phyloP scores from a whole-genome alignment of 2,329 filamentous ascomycete species.

The Aspergillus intermedius region DNA sequence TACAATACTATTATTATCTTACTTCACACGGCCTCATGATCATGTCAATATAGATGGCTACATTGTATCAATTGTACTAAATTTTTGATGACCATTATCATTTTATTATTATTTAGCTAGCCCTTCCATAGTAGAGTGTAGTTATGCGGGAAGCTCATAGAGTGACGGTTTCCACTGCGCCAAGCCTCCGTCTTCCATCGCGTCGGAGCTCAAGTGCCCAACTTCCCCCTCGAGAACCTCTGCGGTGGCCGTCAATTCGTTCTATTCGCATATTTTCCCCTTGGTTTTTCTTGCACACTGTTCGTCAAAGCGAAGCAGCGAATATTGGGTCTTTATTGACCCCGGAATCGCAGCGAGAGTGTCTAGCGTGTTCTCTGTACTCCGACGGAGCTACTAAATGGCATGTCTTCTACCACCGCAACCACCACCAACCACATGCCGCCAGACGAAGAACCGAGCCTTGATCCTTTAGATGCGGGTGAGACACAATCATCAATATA shows the following conservation, averaged over 20 bases:
- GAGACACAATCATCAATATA: constrained; percentile 13
- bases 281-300: background rate
- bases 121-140: background rate
- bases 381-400: constrained; percentile 16
- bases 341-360: constrained; percentile 14
- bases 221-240: background rate
- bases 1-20: constrained; percentile 12
- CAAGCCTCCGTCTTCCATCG: background rate
- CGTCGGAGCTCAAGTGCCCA: background rate
- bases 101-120: background rate
- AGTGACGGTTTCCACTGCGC: background rate
- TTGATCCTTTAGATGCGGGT: constrained; percentile 42
- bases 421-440: constrained; percentile 31
- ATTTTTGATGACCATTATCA: background rate
- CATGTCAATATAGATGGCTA: constrained; percentile 16
- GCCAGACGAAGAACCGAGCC: constrained; percentile 29
- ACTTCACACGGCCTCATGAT: constrained; percentile 9
- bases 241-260: background rate
- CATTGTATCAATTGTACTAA: background rate
- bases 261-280: background rate
- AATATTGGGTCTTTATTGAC: background rate
- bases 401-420: constrained; percentile 29
- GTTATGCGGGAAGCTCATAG: background rate
- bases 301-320: background rate
- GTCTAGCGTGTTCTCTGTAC: constrained; percentile 7